Base-by-base conservation (phyloP, 768 basidiomycete species). In the Gymnopilus dilepis region DNA sequence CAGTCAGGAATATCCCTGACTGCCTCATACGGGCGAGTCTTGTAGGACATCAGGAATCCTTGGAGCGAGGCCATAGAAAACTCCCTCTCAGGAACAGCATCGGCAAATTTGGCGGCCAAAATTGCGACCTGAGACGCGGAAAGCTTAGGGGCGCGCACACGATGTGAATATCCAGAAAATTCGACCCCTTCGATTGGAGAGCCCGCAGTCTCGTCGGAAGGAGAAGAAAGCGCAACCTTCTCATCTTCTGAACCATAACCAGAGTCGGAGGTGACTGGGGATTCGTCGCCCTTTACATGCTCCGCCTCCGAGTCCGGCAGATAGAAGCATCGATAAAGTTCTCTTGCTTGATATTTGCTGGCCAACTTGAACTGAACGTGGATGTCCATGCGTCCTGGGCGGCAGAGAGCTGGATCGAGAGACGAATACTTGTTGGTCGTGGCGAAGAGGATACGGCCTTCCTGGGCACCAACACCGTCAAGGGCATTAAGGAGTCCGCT, bases 321-420 rank as follows among this genome's bases (percentile, higher is more conserved):
- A 69, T 87, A 94, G 76, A 94, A 94, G 58, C 82, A 79, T 31
- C 76, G 81, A 73, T 86, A 94, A 6, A 94, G 76, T 67, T 87
- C 85, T 34, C 73, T 73, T 2, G 86, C 87, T 65, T 93, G 91
- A 74, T 82, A 85, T 60, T 76, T 81, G 69, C 87, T 90, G 13
- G 92, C 88, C n/a, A 86, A 79, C 67, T 84, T 84, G 75, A 92
- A 93, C 69, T 92, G 87, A 59, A 94, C 76, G 65, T 91, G 89
- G 19, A 92, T 69, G 69, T 94, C 91, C 86, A 94, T 88, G 12
- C 92, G 86, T 24, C 92, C 92, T 1, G 91, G 88, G 42, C 92
- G 86, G 67, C 83, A 84, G 24, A 94, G 80, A 1, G 92, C 92
- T 2, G 89, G 81, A 66, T 93, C 92, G 26, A 94, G 84, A 1